Base-by-base conservation (phyloP, 495 filamentous ascomycete species). In the Parathielavia hyrcaniae region DNA sequence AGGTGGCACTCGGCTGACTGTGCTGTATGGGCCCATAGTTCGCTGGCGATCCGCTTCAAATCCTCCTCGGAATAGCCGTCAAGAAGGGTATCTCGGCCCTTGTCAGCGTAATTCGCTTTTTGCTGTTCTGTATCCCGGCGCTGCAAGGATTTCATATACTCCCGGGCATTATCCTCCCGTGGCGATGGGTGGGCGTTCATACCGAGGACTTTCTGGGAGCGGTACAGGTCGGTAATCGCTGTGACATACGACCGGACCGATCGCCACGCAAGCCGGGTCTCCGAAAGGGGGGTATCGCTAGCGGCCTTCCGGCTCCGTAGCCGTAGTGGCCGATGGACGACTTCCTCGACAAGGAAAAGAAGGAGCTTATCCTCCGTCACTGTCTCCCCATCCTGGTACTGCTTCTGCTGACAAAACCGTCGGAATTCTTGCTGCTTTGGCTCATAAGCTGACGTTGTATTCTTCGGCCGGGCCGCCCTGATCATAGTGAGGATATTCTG, bases 31-130 rank as follows among this genome's bases (percentile, higher is more conserved):
- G 19, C 19, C 41, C 41, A 45, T 5, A 45, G 41, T 20, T 45
- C 41, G 19, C 17, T 4, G 41, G 5, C 5, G 9, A 45, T 22
- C 3, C 41, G 41, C 5, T 45, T 13, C 3, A 45, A 45, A 7
- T 45, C 41, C 19, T 45, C 41, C 41, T 45, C 41, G 41, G 41
- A 20, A 45, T 45, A 45, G n/a, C 41, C 41, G 41, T 45, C 41
- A 4, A 45, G 19, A 13, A 45, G 41, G n/a, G 41, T 45, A 20
- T 45, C 41, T 5, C 19, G 41, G 19, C 41, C 41, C 13, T 45
- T 45, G 19, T 45, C 41, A 17, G 41, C 41, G 41, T 45, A 45
- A 7, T 20, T 45, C 2, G 5, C 41, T 13, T 45, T 45, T 20
- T 45, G 5, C 41, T 20, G 41, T 17, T 45, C 5, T 2, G 41